Base-by-base conservation (phyloP, 805 yeast species). In the Candida schatavii region DNA sequence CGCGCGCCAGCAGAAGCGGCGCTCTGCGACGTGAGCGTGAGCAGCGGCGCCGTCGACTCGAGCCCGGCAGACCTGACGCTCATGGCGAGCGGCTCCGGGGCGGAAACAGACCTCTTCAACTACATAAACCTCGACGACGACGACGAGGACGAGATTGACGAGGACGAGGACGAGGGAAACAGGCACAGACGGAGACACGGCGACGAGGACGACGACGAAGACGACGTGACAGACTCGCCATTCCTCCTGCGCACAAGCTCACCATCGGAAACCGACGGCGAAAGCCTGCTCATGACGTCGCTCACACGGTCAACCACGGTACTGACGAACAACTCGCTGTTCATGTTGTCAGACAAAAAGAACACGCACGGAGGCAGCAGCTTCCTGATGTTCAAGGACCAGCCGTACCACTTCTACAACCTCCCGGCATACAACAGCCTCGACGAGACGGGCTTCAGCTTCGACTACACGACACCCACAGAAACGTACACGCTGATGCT, bases 231-330 rank as follows among this genome's bases (percentile, higher is more conserved):
- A 17, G 60, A 55, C 38, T 53, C 60, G 9, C 55, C 60, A 17
- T 49, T 50, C 21, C 56, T 69, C 23, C 64, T 70, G 18, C 54
- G 73, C 33, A 66, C 70, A 26, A 61, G 68, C 4, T 65, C 72
- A 11, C 73, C 74, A 3, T 52, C 59, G 11, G 70, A 63, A 40
- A 50, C 55, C 10, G 63, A 58, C 45, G 20, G 41, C n/a, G 62
- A 58, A 23, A 58, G 64, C 43, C 60, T 65, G 38, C 54, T 69
- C 38, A 69, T 68, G 74, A 50, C 64, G 15, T 50, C 67, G 7
- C 55, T 68, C 39, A 70, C 74, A 0, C 47, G 74, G 40, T 66
- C 72, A 10, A 70, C 74, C 20, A 68, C 74, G 2, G 70, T 67
- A 4, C 60, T 68, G 5, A 63, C 71, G 37, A 56, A 54, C 39